These are phyloP conservation scores for Colletotrichum destructivum DNA, from an alignment of 2,329 filamentous ascomycete species.

Conservation along the genomic window DNA sequence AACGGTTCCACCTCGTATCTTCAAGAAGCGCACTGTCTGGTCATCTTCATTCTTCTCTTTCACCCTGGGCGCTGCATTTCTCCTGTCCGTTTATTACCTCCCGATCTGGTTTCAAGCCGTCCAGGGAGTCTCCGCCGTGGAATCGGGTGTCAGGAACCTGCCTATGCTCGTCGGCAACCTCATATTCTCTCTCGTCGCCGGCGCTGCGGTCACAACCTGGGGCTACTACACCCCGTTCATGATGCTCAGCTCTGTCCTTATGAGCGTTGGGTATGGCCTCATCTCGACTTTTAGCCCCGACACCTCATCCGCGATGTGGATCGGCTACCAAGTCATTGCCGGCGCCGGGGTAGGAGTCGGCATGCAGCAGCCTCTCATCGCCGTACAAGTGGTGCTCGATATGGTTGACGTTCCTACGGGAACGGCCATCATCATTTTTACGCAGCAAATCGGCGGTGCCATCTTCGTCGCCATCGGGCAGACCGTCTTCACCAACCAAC, in stretches of 20 bases:
- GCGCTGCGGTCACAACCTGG: slow-evolving; percentile 53
- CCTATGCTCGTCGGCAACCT: slow-evolving; percentile 57
- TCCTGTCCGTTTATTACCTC: slow-evolving; percentile 55
- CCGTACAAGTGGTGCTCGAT: slow-evolving; percentile 61
- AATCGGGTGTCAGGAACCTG: slow-evolving; percentile 58
- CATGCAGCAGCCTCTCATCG: slow-evolving; percentile 62
- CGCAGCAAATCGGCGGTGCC: slow-evolving; percentile 59
- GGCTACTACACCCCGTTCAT: slow-evolving; percentile 64
- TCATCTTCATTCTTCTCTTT: slow-evolving; percentile 53
- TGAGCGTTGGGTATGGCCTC: slow-evolving; percentile 57
- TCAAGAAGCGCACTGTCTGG: slow-evolving; percentile 58
- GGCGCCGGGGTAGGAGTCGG: slow-evolving; percentile 60
- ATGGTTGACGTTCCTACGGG: slow-evolving; percentile 62
- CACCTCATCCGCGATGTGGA: slow-evolving; percentile 56
- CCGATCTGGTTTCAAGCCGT: slow-evolving; percentile 65
- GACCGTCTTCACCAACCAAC: slow-evolving; percentile 65
- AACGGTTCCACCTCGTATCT: slow-evolving; percentile 60
- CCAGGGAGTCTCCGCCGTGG: slow-evolving; percentile 55
- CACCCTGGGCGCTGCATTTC: slow-evolving; percentile 54
- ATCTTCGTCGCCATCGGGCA: slow-evolving; percentile 68
- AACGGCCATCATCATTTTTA: slow-evolving; percentile 63
- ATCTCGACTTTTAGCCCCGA: slow-evolving; percentile 57
- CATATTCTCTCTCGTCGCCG: slow-evolving; percentile 52
- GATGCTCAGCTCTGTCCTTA: slow-evolving; percentile 53
- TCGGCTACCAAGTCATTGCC: slow-evolving; percentile 60